Conservation (phyloP, 2,329 filamentous ascomycete species). For the Penicillium italicum region DNA sequence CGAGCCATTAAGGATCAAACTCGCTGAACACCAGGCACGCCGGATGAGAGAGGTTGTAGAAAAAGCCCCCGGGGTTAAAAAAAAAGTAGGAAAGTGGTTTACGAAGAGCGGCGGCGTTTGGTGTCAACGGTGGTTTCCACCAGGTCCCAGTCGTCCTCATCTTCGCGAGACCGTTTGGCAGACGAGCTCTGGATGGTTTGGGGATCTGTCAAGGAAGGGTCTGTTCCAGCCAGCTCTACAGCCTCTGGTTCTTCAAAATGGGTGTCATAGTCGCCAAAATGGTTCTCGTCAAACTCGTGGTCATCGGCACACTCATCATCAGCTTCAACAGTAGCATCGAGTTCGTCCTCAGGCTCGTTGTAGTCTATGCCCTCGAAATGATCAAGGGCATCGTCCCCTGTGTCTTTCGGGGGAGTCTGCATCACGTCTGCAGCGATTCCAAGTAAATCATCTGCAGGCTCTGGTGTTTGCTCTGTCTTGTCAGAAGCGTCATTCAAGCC, state of each 20-base stretch:
- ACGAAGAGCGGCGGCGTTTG: constrained; percentile 53
- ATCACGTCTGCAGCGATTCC: constrained; percentile 34
- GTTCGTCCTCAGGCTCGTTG: constrained; percentile 20
- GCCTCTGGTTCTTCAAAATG: constrained; percentile 31
- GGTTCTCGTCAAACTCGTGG: constrained; percentile 28
- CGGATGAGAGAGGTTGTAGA: background rate
- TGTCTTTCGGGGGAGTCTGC: constrained; percentile 23
- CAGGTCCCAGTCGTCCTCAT: constrained; percentile 34
- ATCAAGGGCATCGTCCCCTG: constrained; percentile 6
- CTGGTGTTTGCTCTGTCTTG: constrained; percentile 14
- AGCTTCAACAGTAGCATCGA: constrained; percentile 5
- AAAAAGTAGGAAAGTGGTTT: constrained; percentile 2
- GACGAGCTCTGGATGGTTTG: constrained; percentile 23
- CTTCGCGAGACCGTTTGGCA: constrained; percentile 36
- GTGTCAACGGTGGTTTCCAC: constrained; percentile 38
- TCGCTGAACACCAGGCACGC: background rate
- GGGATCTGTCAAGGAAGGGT: constrained; percentile 18
- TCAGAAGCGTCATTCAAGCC: constrained; percentile 6
- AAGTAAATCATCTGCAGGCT: constrained; percentile 30
- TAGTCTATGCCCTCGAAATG: constrained; percentile 13
- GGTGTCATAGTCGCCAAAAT: constrained; percentile 41
- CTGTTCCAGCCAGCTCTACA: constrained; percentile 18
- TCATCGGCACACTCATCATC: constrained; percentile 22
- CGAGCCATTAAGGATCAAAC: background rate
- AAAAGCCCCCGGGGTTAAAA: background rate